A percentile compares a stretch with the other conserved stretches of the same genome.
Conservation (phyloP, 768 basidiomycete species). For the Suillus clintonianus region DNA sequence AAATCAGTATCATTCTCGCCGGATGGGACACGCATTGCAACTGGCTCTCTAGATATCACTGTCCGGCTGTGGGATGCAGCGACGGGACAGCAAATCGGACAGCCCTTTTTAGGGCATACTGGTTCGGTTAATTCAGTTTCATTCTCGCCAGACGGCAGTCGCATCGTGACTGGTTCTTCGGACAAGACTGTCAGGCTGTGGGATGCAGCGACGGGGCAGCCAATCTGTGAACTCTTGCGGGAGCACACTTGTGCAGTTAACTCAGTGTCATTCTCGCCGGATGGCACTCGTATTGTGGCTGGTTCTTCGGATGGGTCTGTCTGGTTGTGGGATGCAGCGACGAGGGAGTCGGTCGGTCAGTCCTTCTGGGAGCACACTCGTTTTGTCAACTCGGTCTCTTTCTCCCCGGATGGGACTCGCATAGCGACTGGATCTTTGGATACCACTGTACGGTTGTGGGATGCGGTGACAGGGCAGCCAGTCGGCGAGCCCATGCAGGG, state of each 20-base stretch:
- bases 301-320: slow-evolving; percentile 5
- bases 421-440: slow-evolving; percentile 22
- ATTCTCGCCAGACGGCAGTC: slow-evolving; percentile 15
- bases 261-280: slow-evolving; percentile 14
- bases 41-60: slow-evolving; percentile 10
- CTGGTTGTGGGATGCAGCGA: slow-evolving; percentile 10
- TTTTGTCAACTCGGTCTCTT: slow-evolving; percentile 13
- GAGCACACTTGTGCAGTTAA: slow-evolving; percentile 7
- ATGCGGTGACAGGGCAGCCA: slow-evolving; percentile 2
- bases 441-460: slow-evolving; percentile 16
- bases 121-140: slow-evolving; percentile 8
- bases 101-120: slow-evolving; percentile 10
- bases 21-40: slow-evolving; percentile 4
- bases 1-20: slow-evolving; percentile 13
- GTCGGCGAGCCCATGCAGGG: background rate
- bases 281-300: slow-evolving; percentile 11
- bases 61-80: slow-evolving; percentile 14
- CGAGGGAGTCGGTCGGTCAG: background rate
- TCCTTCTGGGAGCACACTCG: slow-evolving; percentile 15
- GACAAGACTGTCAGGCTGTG: background rate
- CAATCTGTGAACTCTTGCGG: background rate
- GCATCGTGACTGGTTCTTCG: slow-evolving; percentile 10
- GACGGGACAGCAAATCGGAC: slow-evolving; percentile 2
- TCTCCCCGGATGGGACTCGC: slow-evolving; percentile 17
- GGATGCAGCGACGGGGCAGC: background rate